phyloP scores from a whole-genome alignment of 2,329 filamentous ascomycete species.

The Proliferodiscus dingleyae region DNA sequence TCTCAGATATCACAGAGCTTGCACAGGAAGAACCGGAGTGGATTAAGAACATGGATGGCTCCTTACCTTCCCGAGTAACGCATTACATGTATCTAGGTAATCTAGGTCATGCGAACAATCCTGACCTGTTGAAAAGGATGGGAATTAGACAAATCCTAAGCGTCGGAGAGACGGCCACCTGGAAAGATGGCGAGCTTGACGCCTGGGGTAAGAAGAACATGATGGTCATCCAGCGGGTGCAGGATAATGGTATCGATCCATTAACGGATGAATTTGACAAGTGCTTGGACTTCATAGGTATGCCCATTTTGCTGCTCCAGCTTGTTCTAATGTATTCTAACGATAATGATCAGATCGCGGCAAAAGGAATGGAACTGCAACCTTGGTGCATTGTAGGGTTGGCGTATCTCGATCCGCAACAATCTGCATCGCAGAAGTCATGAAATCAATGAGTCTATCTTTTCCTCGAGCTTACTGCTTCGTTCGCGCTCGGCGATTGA shows the following conservation, averaged over 20 bases:
- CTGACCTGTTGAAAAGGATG: conserved; percentile 70
- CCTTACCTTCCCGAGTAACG: conserved; percentile 80
- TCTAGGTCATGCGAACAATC: conserved; percentile 88
- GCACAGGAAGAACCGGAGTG: conserved; percentile 65
- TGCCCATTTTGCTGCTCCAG: conserved; percentile 34
- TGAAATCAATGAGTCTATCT: conserved; percentile 73
- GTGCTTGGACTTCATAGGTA: conserved; percentile 90
- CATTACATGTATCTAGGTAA: conserved; percentile 97
- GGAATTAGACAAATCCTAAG: conserved; percentile 87
- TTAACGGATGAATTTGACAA: conserved; percentile 79
- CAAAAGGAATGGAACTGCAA: conserved; percentile 70
- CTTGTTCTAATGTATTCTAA: conserved; percentile 13
- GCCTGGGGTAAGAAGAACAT: conserved; percentile 75
- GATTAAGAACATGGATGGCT: conserved; percentile 82
- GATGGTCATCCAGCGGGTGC: conserved; percentile 76
- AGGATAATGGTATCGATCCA: conserved; percentile 95
- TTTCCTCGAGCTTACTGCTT: conserved; percentile 95
- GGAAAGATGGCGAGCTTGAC: conserved; percentile 66
- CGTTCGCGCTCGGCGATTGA: conserved; percentile 83
- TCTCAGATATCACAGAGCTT: conserved; percentile 48
- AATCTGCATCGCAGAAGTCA: conserved; percentile 98
- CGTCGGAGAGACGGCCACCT: conserved; percentile 82
- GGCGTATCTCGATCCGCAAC: conserved; percentile 94
- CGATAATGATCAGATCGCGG: conserved; percentile 59
- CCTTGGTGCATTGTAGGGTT: conserved; percentile 92